Percentiles rank a stretch among this genome's conserved stretches.
phyloP scores from a whole-genome alignment of 768 basidiomycete species.

The Lyophyllum atratum region DNA sequence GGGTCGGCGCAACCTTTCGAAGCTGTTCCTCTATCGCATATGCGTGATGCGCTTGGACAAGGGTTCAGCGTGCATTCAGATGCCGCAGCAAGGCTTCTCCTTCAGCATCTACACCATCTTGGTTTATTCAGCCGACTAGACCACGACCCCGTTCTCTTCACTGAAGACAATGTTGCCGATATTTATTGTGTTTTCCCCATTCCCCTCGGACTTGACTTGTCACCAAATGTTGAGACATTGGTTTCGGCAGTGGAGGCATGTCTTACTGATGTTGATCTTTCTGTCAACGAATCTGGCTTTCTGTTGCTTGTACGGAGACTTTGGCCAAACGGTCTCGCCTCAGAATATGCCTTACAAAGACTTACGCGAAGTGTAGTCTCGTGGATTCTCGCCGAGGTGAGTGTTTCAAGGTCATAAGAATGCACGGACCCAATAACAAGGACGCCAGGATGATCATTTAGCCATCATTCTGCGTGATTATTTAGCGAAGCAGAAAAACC shows the following conservation, averaged over 20 bases:
- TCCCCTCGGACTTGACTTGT: constrained; percentile 71
- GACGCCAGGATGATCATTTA: constrained; percentile 63
- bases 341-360: constrained; percentile 68
- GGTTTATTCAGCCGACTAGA: constrained; percentile 62
- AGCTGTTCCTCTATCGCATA: constrained; percentile 55
- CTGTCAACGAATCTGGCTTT: constrained; percentile 74
- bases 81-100: constrained; percentile 48
- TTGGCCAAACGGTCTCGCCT: constrained; percentile 74
- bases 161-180: constrained; percentile 32
- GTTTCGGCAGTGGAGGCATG: constrained; percentile 73
- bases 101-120: constrained; percentile 61
- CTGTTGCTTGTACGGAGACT: constrained; percentile 67
- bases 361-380: constrained; percentile 56
- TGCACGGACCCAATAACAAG: neutral
- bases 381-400: constrained; percentile 78
- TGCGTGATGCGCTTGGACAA: constrained; percentile 59
- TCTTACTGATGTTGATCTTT: constrained; percentile 68
- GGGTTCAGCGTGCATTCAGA: constrained; percentile 62
- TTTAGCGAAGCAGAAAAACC: constrained; percentile 51
- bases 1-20: constrained; percentile 51
- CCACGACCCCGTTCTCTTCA: constrained; percentile 33
- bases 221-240: constrained; percentile 71
- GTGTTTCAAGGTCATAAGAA: neutral
- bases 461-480: constrained; percentile 70
- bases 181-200: constrained; percentile 62